Evolutionary conservation across 2,329 filamentous ascomycete genomes (phyloP).

Genomic region (Epichloe glyceriae): DNA sequence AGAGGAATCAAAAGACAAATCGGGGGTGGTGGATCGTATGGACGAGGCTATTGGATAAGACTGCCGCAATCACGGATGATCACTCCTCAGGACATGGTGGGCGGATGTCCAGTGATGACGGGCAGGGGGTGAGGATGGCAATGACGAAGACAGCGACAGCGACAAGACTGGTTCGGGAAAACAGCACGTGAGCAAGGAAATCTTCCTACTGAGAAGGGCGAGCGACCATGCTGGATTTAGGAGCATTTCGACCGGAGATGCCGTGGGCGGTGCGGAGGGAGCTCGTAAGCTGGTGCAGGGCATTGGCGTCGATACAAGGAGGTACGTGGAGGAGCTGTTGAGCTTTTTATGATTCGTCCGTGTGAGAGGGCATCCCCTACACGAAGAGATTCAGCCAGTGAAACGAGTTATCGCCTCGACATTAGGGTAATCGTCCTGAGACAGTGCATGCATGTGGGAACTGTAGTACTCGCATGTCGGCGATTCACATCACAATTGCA

Average conservation of each 20-base stretch:
- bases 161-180: slow-evolving; percentile 1
- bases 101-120: too few species aligned
- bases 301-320: slow-evolving; percentile 63
- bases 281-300: slow-evolving; percentile 53
- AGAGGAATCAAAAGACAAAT: slow-evolving; percentile 52
- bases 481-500: background rate
- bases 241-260: slow-evolving; percentile 22
- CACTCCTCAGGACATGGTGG: background rate
- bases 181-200: slow-evolving; percentile 36
- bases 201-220: slow-evolving; percentile 46
- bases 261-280: slow-evolving; percentile 35
- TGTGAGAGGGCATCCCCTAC: too few species aligned
- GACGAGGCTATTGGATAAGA: slow-evolving; percentile 39
- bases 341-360: slow-evolving; percentile 31
- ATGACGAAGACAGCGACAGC: background rate
- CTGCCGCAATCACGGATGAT: slow-evolving; percentile 8
- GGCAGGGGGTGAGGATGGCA: slow-evolving; percentile 7
- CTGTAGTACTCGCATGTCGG: background rate
- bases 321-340: slow-evolving; percentile 61
- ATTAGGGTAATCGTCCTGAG: too few species aligned
- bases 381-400: too few species aligned
- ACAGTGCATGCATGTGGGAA: too few species aligned
- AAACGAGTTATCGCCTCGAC: too few species aligned
- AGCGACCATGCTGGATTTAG: slow-evolving; percentile 38
- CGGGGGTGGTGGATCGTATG: slow-evolving; percentile 60